phyloP scores from a whole-genome alignment of 257 asterid species.

The Solanum chilense region DNA sequence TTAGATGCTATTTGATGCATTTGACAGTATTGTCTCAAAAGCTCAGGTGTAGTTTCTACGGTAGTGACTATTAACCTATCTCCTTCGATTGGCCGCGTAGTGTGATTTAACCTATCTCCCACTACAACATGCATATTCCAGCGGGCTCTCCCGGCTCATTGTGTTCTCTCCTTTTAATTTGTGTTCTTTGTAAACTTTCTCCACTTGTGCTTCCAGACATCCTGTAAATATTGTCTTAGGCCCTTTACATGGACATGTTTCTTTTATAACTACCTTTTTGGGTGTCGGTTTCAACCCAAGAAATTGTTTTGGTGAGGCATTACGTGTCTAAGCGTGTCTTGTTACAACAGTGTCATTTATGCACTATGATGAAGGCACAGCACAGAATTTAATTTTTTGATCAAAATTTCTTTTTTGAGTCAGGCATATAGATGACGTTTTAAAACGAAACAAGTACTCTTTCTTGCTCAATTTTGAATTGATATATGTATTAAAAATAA shows the following conservation, averaged over 20 bases:
- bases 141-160: background rate
- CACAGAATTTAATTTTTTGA: too few species aligned
- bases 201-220: too few species aligned
- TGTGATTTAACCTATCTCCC: background rate
- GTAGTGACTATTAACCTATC: background rate
- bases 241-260: background rate
- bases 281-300: background rate
- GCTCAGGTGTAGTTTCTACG: background rate
- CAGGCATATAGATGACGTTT: too few species aligned
- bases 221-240: too few species aligned
- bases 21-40: background rate
- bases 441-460: too few species aligned
- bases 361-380: background rate
- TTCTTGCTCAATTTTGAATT: too few species aligned
- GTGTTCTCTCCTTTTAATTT: background rate
- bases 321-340: background rate
- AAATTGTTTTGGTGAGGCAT: background rate
- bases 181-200: too few species aligned
- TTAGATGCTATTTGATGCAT: background rate
- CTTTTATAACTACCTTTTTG: background rate
- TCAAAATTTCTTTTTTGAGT: too few species aligned
- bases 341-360: too few species aligned
- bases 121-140: background rate
- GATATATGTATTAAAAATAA: too few species aligned
- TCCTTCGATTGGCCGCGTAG: background rate